Base-by-base conservation (phyloP, 257 asterid species). In the Linaria vulgaris region DNA sequence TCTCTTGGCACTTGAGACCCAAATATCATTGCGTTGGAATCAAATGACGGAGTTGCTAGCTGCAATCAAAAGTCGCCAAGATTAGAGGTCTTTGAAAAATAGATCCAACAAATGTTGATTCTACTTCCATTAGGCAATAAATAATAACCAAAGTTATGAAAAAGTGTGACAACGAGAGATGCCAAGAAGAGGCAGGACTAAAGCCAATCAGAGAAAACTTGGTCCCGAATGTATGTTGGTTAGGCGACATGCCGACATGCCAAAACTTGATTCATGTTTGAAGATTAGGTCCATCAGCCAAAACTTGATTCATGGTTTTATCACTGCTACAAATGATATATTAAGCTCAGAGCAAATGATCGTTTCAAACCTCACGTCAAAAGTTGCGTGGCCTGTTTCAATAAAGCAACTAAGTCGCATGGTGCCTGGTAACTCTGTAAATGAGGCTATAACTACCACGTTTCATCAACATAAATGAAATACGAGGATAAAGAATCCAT, bases 1-100 rank as follows among this genome's bases (percentile, higher is more conserved):
- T 80, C 95, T 56, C 79, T 80, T 22, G 86, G 78, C 56, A 88
- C 69, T 75, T 84, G 94, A 17, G 88, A 39, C 45, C 90, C 81
- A 34, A 80, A 88, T 45, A 91, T 71, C 85, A 86, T 82, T 60
- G 81, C 87, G 30, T 75, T 69, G 22, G 82, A 67, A 48, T 91
- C 89, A 56, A 80, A 84, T 20, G 84, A 12, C 37, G 81, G 75
- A 37, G 79, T 68, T 22, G 77, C 75, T 57, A 83, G 69, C 96
- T 85, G 95, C 75, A 69, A 41, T 2, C 11, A 17, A n/a, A 27
- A 23, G 58, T 47, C 2, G 19, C 20, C 37, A 30, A 30, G 37
- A 30, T 30, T 6, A 30, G 3, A 30, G 3, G 3, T 30, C 37
- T 30, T 6, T 2, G 37, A 30, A 30, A 6, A 30, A 30, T 30